phyloP scores from a whole-genome alignment of 768 basidiomycete genomes.

The Termitomyces eurrhizus region DNA sequence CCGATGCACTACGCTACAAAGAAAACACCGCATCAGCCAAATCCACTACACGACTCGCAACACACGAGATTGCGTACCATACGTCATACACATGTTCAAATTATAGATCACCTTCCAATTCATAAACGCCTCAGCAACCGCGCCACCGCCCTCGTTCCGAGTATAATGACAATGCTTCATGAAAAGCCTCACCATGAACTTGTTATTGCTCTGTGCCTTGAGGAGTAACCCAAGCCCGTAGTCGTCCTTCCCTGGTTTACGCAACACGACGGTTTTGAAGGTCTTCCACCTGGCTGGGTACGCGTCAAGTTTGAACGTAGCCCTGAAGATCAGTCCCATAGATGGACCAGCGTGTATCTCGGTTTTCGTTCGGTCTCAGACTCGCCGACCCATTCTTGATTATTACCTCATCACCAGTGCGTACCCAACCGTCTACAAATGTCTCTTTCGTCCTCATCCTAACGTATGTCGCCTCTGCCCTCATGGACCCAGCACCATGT shows the following conservation, averaged over 20 bases:
- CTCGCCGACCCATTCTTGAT: slow-evolving; percentile 54
- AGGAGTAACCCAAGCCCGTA: slow-evolving; percentile 77
- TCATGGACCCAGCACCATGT: slow-evolving; percentile 61
- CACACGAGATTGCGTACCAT: slow-evolving; percentile 46
- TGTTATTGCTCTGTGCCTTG: slow-evolving; percentile 77
- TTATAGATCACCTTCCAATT: slow-evolving; percentile 97
- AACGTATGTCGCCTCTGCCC: slow-evolving; percentile 64
- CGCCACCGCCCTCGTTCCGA: slow-evolving; percentile 63
- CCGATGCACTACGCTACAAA: slow-evolving; percentile 74
- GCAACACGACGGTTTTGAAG: too few species aligned
- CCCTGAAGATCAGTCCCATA: too few species aligned
- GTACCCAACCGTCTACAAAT: slow-evolving; percentile 62
- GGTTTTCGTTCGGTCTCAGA: too few species aligned
- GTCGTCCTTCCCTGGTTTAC: too few species aligned
- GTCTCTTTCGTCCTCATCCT: slow-evolving; percentile 66
- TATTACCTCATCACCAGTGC: slow-evolving; percentile 72
- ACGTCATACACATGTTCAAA: slow-evolving; percentile 91
- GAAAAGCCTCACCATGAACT: slow-evolving; percentile 91
- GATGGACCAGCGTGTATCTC: too few species aligned
- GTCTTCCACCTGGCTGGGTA: too few species aligned
- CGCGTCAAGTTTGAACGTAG: too few species aligned
- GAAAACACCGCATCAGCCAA: neutral
- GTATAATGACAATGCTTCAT: slow-evolving; percentile 93
- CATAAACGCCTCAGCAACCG: slow-evolving; percentile 85
- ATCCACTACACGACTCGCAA: neutral